These are phyloP conservation scores for Teratosphaeria epicoccoides DNA, from an alignment of 2,329 filamentous ascomycete species.

Conservation along the genomic window DNA sequence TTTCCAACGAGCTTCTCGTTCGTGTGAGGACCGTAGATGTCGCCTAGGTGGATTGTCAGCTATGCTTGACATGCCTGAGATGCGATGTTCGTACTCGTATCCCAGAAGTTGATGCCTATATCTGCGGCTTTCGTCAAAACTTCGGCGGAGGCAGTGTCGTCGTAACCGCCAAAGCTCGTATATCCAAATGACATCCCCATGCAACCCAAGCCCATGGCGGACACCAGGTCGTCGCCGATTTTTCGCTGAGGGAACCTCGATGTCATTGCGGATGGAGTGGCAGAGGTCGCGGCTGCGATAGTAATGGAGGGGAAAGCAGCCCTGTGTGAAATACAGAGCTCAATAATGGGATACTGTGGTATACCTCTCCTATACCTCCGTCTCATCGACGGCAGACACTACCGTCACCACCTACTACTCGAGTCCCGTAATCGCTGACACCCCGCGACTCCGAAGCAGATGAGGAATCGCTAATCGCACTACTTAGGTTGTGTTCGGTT, in stretches of 20 bases:
- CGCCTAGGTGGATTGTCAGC: conserved; percentile 2
- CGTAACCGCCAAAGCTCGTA: conserved; percentile 15
- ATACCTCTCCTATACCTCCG: no score
- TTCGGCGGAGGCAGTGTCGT: conserved; percentile 17
- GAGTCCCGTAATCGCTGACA: no score
- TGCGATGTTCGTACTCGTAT: conserved; percentile 11
- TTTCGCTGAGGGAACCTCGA: conserved; percentile 30
- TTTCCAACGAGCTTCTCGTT: conserved; percentile 27
- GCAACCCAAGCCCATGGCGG: conserved; percentile 23
- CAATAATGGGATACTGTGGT: no score
- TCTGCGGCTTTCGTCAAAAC: conserved; percentile 20
- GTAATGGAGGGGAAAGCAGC: no score
- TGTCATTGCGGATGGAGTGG: conserved; percentile 14
- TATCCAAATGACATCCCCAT: conserved; percentile 27
- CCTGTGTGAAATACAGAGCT: no score
- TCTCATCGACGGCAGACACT: no score
- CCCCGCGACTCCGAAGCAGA: no score
- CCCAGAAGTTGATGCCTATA: conserved; percentile 21
- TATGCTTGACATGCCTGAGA: background rate
- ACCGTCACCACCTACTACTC: no score
- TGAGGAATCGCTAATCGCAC: no score
- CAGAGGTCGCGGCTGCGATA: no score
- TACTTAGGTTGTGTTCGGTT: no score
- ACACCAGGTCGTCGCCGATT: conserved; percentile 29
- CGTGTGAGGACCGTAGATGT: conserved; percentile 22